Evolutionary conservation across 1,139 yeast genomes (phyloP).

Genomic region (Candida sojae): DNA sequence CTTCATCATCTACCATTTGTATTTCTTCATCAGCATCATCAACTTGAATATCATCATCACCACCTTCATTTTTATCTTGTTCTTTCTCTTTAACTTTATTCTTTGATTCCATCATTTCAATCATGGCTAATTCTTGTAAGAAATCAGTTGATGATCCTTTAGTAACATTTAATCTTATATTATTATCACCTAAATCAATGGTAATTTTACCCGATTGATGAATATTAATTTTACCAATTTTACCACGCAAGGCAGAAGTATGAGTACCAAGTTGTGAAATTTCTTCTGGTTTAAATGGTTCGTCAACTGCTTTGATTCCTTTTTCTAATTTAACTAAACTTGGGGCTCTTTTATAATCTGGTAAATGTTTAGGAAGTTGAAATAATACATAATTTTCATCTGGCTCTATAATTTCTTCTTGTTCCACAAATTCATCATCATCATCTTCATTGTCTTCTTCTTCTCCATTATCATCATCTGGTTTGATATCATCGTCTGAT

Average conservation of each 20-base stretch:
- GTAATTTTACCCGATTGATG: constrained; percentile 83
- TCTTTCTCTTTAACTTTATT: constrained; percentile 17
- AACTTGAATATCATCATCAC: constrained; percentile 12
- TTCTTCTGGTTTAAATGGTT: constrained; percentile 5
- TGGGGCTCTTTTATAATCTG: constrained; percentile 42
- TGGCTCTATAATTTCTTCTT: constrained; percentile 2
- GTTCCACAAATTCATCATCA: constrained; percentile 5
- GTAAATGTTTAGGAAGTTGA: constrained; percentile 73
- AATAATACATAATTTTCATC: constrained; percentile 48
- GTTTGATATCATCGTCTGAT: constrained; percentile 1
- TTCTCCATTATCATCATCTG: neutral
- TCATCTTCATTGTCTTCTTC: neutral
- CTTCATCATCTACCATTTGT: constrained; percentile 38
- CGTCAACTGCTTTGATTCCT: constrained; percentile 16
- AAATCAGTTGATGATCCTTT: constrained; percentile 76
- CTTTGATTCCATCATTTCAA: constrained; percentile 33
- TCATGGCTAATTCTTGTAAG: constrained; percentile 71
- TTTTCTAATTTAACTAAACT: constrained; percentile 15
- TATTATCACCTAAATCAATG: constrained; percentile 64
- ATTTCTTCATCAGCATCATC: constrained; percentile 21
- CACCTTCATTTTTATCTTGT: constrained; percentile 14
- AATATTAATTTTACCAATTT: constrained; percentile 68
- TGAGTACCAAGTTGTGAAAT: constrained; percentile 14
- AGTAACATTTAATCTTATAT: constrained; percentile 63
- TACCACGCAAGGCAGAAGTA: constrained; percentile 41